phyloP scores from a whole-genome alignment of 2,329 filamentous ascomycete genomes.

The Fusarium equiseti region DNA sequence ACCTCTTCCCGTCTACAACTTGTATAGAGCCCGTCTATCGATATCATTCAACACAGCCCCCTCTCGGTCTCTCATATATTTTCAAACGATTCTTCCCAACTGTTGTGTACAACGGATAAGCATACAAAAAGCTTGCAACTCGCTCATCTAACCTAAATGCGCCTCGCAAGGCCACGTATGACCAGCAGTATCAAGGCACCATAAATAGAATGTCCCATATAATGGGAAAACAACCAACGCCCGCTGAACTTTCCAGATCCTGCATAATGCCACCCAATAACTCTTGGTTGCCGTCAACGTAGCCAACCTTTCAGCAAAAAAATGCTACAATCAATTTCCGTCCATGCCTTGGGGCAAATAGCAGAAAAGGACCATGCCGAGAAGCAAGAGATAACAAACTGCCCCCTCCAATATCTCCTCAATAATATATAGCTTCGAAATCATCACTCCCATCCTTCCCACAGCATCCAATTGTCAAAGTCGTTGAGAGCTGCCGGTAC shows the following conservation, averaged over 20 bases:
- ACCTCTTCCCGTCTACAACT: neutral
- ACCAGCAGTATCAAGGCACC: constrained; percentile 22
- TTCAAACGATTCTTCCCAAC: constrained; percentile 1
- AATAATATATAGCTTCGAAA: neutral
- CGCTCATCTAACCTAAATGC: constrained; percentile 34
- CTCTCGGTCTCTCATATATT: neutral
- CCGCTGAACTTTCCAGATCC: constrained; percentile 36
- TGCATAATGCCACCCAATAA: constrained; percentile 20
- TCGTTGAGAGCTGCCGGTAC: constrained; percentile 46
- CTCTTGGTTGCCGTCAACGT: constrained; percentile 17
- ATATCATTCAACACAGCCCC: neutral
- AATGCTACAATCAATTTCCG: constrained; percentile 11
- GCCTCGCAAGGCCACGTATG: constrained; percentile 24
- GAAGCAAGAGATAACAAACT: neutral
- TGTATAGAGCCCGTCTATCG: constrained; percentile 16
- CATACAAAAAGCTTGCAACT: constrained; percentile 19
- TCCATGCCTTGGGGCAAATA: constrained; percentile 15
- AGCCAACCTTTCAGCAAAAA: constrained; percentile 36
- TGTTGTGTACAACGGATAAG: constrained; percentile 23
- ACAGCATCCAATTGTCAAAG: constrained; percentile 55
- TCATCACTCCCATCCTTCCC: constrained; percentile 56
- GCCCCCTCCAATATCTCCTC: neutral
- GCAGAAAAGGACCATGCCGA: constrained; percentile 16
- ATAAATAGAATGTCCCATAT: constrained; percentile 19
- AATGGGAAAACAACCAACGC: constrained; percentile 37